These are phyloP conservation scores for Vitellaria paradoxa DNA, from an alignment of 179 eudicot genomes.

Conservation along the genomic window DNA sequence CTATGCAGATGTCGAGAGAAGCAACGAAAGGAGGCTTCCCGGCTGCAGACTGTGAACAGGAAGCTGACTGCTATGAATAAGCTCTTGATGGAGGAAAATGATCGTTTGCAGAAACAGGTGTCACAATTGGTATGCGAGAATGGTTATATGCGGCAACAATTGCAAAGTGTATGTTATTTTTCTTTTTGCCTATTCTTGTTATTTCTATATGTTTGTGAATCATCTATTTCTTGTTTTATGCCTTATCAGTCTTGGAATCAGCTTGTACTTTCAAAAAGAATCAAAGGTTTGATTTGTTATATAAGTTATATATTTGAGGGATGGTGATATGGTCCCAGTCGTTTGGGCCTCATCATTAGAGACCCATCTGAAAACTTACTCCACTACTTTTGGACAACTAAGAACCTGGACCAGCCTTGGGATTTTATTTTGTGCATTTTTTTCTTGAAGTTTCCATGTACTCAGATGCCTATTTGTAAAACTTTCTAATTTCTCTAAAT, in stretches of 20 bases:
- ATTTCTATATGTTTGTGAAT: neutral
- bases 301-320: neutral
- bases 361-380: neutral
- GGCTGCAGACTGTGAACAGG: conserved; percentile 80
- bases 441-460: neutral
- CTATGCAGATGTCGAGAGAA: conserved; percentile 80
- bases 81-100: conserved; percentile 95
- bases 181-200: neutral
- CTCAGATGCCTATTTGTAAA: neutral
- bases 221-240: neutral
- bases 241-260: neutral
- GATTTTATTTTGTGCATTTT: neutral
- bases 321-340: neutral
- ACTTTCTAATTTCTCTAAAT: too few relatives aligned
- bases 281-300: neutral
- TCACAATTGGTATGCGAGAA: conserved; percentile 87
- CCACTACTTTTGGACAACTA: neutral
- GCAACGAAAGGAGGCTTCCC: conserved; percentile 81
- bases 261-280: neutral
- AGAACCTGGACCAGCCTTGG: neutral
- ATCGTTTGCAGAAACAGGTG: conserved; percentile 92
- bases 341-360: neutral
- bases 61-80: conserved; percentile 87
- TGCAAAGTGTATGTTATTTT: conserved; percentile 64
- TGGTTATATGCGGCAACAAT: conserved; percentile 83